These are phyloP conservation scores for Nidula niveotomentosa DNA, from an alignment of 1,284 basidiomycete species.

Conservation along the genomic window DNA sequence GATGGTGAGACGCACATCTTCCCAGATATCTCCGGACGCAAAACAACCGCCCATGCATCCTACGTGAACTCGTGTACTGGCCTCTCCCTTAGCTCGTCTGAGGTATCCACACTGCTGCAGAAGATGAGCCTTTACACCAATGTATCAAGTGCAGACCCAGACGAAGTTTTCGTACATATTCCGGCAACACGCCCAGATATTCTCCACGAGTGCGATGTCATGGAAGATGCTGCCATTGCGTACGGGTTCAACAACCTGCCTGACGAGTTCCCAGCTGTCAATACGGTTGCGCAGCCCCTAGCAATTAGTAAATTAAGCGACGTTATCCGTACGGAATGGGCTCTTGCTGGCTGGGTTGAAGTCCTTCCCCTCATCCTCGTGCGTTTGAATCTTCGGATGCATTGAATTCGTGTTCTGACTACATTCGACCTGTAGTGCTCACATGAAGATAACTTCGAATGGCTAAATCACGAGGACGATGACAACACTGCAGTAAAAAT, in stretches of 20 bases:
- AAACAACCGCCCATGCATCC: slow-evolving; percentile 77
- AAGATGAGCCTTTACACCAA: slow-evolving; percentile 75
- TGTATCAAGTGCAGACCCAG: slow-evolving; percentile 46
- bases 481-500: slow-evolving; percentile 84
- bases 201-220: slow-evolving; percentile 96
- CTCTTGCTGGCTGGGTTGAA: slow-evolving; percentile 94
- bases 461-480: slow-evolving; percentile 86
- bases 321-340: slow-evolving; percentile 88
- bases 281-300: slow-evolving; percentile 92
- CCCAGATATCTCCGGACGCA: slow-evolving; percentile 77
- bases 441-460: slow-evolving; percentile 97
- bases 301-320: slow-evolving; percentile 92
- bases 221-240: slow-evolving; percentile 98
- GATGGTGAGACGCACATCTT: slow-evolving; percentile 79
- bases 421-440: slow-evolving; percentile 67
- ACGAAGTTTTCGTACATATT: slow-evolving; percentile 76
- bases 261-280: slow-evolving; percentile 90
- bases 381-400: slow-evolving; percentile 17
- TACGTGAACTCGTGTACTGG: slow-evolving; percentile 98
- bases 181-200: slow-evolving; percentile 96
- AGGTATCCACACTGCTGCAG: slow-evolving; percentile 67
- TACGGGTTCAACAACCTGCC: slow-evolving; percentile 98
- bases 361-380: slow-evolving; percentile 94
- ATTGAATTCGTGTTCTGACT: not conserved
- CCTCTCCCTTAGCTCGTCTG: slow-evolving; percentile 61